These are phyloP conservation scores for Cetraspora pellucida DNA, from an alignment of 192 early-diverging fungal species.

Conservation along the genomic window DNA sequence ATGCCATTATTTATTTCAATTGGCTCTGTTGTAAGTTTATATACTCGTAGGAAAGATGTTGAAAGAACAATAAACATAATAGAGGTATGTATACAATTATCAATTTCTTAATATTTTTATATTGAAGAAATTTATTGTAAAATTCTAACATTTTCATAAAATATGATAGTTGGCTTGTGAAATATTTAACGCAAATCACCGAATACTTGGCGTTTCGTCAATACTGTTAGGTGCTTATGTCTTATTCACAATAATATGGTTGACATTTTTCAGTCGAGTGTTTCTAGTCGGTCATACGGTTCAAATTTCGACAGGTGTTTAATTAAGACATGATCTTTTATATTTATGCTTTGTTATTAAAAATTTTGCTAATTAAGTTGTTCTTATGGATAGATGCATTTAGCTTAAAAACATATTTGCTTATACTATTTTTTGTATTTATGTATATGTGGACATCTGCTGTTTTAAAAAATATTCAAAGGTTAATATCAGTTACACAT, in stretches of 20 bases:
- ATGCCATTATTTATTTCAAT: constrained; percentile 51
- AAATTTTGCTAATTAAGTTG: background rate
- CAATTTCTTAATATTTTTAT: too few species aligned
- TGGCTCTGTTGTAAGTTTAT: constrained; percentile 44
- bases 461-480: constrained; percentile 68
- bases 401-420: constrained; percentile 51
- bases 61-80: constrained; percentile 42
- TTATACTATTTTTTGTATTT: constrained; percentile 55
- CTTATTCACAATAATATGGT: constrained; percentile 65
- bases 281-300: constrained; percentile 58
- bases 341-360: too few species aligned
- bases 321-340: background rate
- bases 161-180: constrained; percentile 66
- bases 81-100: too few species aligned
- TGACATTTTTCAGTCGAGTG: constrained; percentile 64
- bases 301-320: constrained; percentile 2
- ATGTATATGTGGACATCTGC: constrained; percentile 79
- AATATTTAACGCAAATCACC: constrained; percentile 70
- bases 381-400: constrained; percentile 35
- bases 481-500: too few species aligned
- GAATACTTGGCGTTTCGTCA: constrained; percentile 66
- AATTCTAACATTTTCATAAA: too few species aligned
- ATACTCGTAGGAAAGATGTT: constrained; percentile 45
- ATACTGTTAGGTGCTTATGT: constrained; percentile 58
- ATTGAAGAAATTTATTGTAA: too few species aligned